A percentile compares a stretch with the other conserved stretches of the same genome.
These are phyloP conservation scores for Sherardia arvensis DNA, from an alignment of 257 asterid species.

Conservation along the genomic window DNA sequence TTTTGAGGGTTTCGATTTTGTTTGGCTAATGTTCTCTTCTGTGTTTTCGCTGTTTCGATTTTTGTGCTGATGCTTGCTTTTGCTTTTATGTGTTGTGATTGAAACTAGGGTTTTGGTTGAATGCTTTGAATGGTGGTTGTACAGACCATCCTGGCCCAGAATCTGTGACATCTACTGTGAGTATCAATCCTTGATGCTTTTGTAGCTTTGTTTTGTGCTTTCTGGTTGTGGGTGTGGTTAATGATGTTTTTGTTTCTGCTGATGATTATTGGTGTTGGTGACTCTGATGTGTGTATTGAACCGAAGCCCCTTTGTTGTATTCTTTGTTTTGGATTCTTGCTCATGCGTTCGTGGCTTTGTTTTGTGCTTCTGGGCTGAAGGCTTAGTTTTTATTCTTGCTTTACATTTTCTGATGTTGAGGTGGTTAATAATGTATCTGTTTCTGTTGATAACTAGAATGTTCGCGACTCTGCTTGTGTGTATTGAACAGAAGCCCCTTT, in stretches of 20 bases:
- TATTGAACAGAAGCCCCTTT: neutral
- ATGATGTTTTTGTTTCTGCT: too few species aligned
- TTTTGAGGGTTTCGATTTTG: neutral
- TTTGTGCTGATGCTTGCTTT: conserved; percentile 14
- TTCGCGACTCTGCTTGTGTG: neutral
- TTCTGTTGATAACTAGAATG: neutral
- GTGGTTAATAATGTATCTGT: neutral
- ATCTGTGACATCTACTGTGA: conserved; percentile 1
- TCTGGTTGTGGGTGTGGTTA: too few species aligned
- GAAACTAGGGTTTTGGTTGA: conserved; percentile 15
- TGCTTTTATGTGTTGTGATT: conserved; percentile 19
- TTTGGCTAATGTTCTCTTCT: neutral
- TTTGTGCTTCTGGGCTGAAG: neutral
- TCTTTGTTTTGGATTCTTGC: too few species aligned
- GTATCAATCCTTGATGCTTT: neutral
- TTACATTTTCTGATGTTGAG: neutral
- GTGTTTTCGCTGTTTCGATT: neutral
- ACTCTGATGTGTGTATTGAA: too few species aligned
- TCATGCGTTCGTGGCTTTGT: neutral
- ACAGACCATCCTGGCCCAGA: neutral
- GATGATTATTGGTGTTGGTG: too few species aligned
- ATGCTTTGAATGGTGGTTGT: conserved; percentile 1
- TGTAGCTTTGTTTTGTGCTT: neutral
- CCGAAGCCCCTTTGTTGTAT: too few species aligned
- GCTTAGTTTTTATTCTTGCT: neutral